A percentile compares a stretch with the other conserved stretches of the same genome.
phyloP scores from a whole-genome alignment of 2,329 filamentous ascomycete genomes.

The Fusarium humuli region DNA sequence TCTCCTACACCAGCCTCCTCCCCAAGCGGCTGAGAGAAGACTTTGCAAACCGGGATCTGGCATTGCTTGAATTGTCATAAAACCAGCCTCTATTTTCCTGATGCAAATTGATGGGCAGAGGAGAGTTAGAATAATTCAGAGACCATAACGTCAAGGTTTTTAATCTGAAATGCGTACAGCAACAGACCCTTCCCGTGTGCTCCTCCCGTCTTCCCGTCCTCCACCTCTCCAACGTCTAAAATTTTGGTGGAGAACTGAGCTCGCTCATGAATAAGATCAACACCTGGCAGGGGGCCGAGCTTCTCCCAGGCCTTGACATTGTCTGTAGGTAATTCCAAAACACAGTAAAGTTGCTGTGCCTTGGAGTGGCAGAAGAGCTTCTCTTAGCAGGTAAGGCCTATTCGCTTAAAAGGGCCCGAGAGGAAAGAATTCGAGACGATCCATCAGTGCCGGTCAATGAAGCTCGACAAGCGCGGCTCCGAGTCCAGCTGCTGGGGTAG shows the following conservation, averaged over 20 bases:
- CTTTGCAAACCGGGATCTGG: not conserved
- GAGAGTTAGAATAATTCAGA: not conserved
- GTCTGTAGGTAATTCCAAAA: not conserved
- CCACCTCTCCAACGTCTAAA: constrained; percentile 25
- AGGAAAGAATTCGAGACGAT: constrained; percentile 22
- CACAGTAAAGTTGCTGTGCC: constrained; percentile 4
- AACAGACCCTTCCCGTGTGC: not conserved
- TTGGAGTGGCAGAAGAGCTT: constrained; percentile 12
- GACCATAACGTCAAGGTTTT: not conserved
- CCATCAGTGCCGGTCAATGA: constrained; percentile 37
- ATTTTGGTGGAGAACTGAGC: constrained; percentile 36
- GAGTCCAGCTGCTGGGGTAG: constrained; percentile 19
- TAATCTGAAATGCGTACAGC: not conserved
- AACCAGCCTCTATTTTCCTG: not conserved
- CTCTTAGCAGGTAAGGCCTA: constrained; percentile 15
- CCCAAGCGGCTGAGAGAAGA: not conserved
- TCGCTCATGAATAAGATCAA: constrained; percentile 28
- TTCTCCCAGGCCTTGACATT: constrained; percentile 12
- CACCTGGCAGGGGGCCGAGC: constrained; percentile 20
- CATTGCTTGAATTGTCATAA: not conserved
- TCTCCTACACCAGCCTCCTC: constrained; percentile 21
- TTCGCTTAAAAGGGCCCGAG: constrained; percentile 22
- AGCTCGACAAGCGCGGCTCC: constrained; percentile 44
- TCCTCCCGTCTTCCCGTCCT: constrained; percentile 1
- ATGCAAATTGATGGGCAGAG: not conserved